Percentiles rank a stretch among this genome's conserved stretches.
These are phyloP conservation scores for Xanthoparmelia taractica DNA, from an alignment of 495 filamentous ascomycete genomes.

Conservation along the genomic window DNA sequence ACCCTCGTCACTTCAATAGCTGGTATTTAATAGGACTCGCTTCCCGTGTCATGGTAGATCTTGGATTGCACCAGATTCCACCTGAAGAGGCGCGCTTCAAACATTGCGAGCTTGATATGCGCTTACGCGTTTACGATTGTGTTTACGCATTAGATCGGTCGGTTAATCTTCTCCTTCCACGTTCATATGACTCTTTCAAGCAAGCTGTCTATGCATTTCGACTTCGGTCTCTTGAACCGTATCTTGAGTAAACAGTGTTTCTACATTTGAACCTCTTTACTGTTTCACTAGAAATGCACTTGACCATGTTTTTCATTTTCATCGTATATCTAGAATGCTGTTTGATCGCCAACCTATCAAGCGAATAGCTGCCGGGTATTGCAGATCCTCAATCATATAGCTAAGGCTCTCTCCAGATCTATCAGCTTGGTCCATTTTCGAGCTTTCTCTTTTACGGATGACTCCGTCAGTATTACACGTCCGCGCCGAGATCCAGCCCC, in stretches of 20 bases:
- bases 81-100: constrained; percentile 54
- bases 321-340: neutral
- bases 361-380: neutral
- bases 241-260: neutral
- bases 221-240: neutral
- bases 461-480: constrained; percentile 64
- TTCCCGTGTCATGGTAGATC: constrained; percentile 72
- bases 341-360: neutral
- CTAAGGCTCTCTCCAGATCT: constrained; percentile 44
- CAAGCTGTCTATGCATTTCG: neutral
- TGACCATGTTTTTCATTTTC: neutral
- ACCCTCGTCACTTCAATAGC: constrained; percentile 79
- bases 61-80: constrained; percentile 85
- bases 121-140: constrained; percentile 75
- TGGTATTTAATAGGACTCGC: constrained; percentile 89
- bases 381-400: neutral
- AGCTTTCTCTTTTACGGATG: constrained; percentile 86
- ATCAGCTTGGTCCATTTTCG: constrained; percentile 72
- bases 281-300: neutral
- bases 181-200: neutral
- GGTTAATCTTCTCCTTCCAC: constrained; percentile 20
- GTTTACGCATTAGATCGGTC: constrained; percentile 82
- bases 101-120: constrained; percentile 59
- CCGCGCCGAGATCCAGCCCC: constrained; percentile 33
- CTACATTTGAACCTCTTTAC: neutral